phyloP scores from a whole-genome alignment of 2,329 filamentous ascomycete species.

The Sclerotinia spermophila region DNA sequence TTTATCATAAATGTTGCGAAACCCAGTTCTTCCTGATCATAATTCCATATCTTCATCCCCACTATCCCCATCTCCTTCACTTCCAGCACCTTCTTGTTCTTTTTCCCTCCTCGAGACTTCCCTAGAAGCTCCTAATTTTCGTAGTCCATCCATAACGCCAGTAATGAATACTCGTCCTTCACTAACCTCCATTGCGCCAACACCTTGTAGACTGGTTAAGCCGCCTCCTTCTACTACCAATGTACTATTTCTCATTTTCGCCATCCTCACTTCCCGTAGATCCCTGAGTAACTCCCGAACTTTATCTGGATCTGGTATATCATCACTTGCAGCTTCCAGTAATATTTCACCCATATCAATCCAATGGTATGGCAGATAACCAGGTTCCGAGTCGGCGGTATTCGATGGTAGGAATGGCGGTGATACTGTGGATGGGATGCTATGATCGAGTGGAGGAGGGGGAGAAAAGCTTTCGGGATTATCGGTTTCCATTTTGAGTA shows the following conservation, averaged over 20 bases:
- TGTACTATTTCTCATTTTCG: slow-evolving; percentile 78
- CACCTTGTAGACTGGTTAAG: slow-evolving; percentile 65
- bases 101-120: slow-evolving; percentile 75
- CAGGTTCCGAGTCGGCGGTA: slow-evolving; percentile 63
- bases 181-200: slow-evolving; percentile 89
- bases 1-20: neutral
- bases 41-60: slow-evolving; percentile 50
- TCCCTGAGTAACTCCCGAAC: slow-evolving; percentile 75
- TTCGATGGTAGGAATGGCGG: slow-evolving; percentile 78
- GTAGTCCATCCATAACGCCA: slow-evolving; percentile 82
- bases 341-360: slow-evolving; percentile 85
- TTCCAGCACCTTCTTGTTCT: slow-evolving; percentile 60
- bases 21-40: slow-evolving; percentile 19
- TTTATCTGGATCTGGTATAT: slow-evolving; percentile 69
- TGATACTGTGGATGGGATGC: slow-evolving; percentile 45
- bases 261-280: slow-evolving; percentile 80
- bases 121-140: slow-evolving; percentile 75
- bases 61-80: slow-evolving; percentile 54
- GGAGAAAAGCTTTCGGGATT: slow-evolving; percentile 72
- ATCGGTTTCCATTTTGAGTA: slow-evolving; percentile 77
- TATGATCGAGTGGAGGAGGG: slow-evolving; percentile 63
- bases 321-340: slow-evolving; percentile 79
- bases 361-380: slow-evolving; percentile 90
- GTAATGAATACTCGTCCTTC: slow-evolving; percentile 81
- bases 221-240: slow-evolving; percentile 71